These are phyloP conservation scores for Malassezia caprae DNA, from an alignment of 1,284 basidiomycete genomes.

Conservation along the genomic window DNA sequence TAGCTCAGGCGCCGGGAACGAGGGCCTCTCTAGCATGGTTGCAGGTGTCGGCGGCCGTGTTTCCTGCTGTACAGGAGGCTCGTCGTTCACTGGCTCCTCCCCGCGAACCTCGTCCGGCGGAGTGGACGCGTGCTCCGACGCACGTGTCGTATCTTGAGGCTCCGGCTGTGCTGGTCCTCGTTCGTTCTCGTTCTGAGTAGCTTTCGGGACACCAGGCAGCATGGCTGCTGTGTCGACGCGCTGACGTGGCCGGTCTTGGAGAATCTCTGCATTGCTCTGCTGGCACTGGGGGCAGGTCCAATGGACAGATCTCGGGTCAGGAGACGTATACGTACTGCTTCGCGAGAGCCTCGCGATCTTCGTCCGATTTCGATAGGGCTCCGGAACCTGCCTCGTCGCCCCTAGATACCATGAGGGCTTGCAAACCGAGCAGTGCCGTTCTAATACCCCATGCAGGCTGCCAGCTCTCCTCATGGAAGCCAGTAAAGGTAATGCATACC, in stretches of 20 bases:
- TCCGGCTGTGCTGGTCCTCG: neutral
- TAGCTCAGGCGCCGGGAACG: neutral
- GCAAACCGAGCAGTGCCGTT: slow-evolving; percentile 58
- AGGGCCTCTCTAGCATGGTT: neutral
- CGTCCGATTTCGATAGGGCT: slow-evolving; percentile 79
- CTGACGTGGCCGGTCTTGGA: neutral
- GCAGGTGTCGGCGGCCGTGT: neutral
- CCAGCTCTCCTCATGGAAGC: slow-evolving; percentile 63
- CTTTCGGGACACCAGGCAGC: neutral
- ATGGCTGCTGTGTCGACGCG: neutral
- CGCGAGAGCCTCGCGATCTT: slow-evolving; percentile 63
- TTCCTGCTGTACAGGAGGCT: neutral
- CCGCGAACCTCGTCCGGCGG: neutral
- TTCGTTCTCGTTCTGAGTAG: neutral
- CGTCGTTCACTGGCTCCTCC: neutral
- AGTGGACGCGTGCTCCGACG: neutral
- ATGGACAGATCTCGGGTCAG: slow-evolving; percentile 7
- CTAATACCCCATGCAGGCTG: slow-evolving; percentile 95
- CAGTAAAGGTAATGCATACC: slow-evolving; percentile 54
- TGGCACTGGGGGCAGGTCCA: slow-evolving; percentile 29
- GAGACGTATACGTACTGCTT: neutral
- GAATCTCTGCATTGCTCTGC: slow-evolving; percentile 19
- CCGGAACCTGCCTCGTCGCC: slow-evolving; percentile 67
- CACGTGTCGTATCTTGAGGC: neutral
- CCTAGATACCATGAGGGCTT: slow-evolving; percentile 44